Evolutionary conservation across 495 filamentous ascomycete species (phyloP), one percentile per base, ranked within the genome.

Genomic region (Tetracladium setigerum): DNA sequence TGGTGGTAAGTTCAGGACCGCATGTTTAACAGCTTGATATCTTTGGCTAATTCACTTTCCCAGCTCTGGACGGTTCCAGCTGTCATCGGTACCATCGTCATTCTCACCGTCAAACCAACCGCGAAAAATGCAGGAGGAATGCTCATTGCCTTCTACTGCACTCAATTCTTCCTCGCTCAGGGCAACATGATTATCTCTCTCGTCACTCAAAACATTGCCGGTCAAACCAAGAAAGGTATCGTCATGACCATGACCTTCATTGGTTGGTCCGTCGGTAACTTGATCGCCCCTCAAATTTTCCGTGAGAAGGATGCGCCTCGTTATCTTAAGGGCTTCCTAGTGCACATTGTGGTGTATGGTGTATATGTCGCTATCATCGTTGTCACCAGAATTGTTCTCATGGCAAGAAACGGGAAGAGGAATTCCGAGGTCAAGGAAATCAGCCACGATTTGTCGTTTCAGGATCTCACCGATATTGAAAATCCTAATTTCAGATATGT

Each of bases 271-370:
- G 43, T 46, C 1, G 49, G 49, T 5, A 56, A 56, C 30, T 19
- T 37, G 14, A 54, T 54, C 18, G 52, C 47, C 22, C 53, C 53
- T 24, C 49, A 52, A 46, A 37, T 45, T 4, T 56, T 52, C 41
- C 43, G 13, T 5, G 17, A 19, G 1, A 41, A 38, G 47, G 45
- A 58, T 35, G 46, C 73, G 0, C 81, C 81, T 13, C 67, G 71
- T 30, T 88, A 87, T 52, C 70, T 83, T 17, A 78, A 79, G 4
- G 84, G 79, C 14, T 81, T 83, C 48, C 77, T 83, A 35, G 77
- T 74, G 1, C 79, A 86, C 49, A 75, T 86, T 33, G 74, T 74
- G 13, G 83, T 81, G 59, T 77, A 72, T 63, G 65, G 61, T 15
- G 65, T 82, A 5, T 74, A 73, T 38, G 53, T 84, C 4, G 31